Evolutionary conservation across 371 early-diverging fungal species (phyloP), one percentile per base, ranked within the genome.

Genomic region (Homolaphlyctis polyrhiza): DNA sequence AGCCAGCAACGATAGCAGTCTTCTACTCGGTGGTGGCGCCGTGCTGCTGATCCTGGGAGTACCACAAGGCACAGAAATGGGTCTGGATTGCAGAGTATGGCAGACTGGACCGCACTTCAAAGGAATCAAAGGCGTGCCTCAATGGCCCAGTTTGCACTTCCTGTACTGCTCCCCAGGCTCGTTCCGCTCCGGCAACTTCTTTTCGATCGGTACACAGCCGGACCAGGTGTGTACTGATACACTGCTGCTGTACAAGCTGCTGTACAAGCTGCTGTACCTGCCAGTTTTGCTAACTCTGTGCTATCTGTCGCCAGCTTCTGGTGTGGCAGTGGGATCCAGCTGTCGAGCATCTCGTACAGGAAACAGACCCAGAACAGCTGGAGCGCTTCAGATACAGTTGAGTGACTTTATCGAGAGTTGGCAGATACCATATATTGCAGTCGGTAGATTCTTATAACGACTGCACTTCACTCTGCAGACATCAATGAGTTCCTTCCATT

Each of bases 41-140:
- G 80, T 86, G 51, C 72, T 96, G 33, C 71, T 97, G 21, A 83
- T 96, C 58, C 69, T 92, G 21, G 88, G 91, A 64, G 89, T 91
- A 13, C 97, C 97, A 0, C 69, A 63, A 33, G 73, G 84, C 50
- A 71, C 91, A 18, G 92, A 94, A 64, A 91, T 97, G 68, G 96
- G 97, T 16, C 89, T 96, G 64, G 98, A 96, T 70, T 85, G 86
- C 71, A 90, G 88, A 70, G 86, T 89, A 27, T 97, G 97, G 97
- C 83, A 86, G 29, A 88, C 87, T 18, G 97, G 98, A 0, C 92
- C 94, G 2, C 76, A 84, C 35, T 97, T 97, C 71, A 90, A 86
- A 69, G 98, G 98, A 23, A 67, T 97, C 58, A 95, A 94, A 74
- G 73, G 94, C 61, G 91, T 97, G 52, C 97, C 98, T 45, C n/a